phyloP scores from a whole-genome alignment of 129 eudicot genomes.

The Tanacetum coccineum region DNA sequence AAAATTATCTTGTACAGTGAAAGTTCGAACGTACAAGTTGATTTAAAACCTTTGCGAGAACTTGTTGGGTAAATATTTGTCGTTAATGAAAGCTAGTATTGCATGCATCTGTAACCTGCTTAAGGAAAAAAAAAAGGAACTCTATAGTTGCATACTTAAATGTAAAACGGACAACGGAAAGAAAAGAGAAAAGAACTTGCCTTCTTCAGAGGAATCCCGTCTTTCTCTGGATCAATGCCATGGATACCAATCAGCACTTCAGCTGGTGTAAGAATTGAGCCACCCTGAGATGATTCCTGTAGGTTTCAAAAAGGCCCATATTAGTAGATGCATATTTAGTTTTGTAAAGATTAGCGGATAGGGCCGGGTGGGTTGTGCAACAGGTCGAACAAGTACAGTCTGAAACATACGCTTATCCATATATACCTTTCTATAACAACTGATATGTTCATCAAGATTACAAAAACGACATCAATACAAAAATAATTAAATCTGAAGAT shows the following conservation, averaged over 20 bases:
- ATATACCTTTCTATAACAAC: too few species aligned
- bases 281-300: conserved; percentile 69
- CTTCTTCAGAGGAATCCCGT: conserved; percentile 91
- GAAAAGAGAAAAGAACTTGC: conserved; percentile 22
- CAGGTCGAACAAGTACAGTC: too few species aligned
- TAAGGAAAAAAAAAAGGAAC: not conserved
- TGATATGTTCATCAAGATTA: too few species aligned
- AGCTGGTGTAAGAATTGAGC: conserved; percentile 78
- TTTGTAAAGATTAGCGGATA: not conserved
- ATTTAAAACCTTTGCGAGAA: conserved; percentile 87
- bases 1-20: not conserved
- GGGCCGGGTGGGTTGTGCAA: too few species aligned
- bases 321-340: conserved; percentile 1
- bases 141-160: conserved; percentile 16
- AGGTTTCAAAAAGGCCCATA: not conserved
- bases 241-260: conserved; percentile 95
- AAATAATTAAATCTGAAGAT: too few species aligned
- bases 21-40: conserved; percentile 64
- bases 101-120: conserved; percentile 97
- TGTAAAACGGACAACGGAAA: conserved; percentile 7
- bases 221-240: conserved; percentile 90
- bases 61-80: conserved; percentile 91
- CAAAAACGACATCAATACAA: too few species aligned
- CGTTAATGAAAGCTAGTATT: conserved; percentile 91
- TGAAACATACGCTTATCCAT: too few species aligned